Percentiles rank a stretch among this genome's conserved stretches.
Evolutionary conservation across 495 filamentous ascomycete species (phyloP).

Genomic region (Aspergillus panamensis): DNA sequence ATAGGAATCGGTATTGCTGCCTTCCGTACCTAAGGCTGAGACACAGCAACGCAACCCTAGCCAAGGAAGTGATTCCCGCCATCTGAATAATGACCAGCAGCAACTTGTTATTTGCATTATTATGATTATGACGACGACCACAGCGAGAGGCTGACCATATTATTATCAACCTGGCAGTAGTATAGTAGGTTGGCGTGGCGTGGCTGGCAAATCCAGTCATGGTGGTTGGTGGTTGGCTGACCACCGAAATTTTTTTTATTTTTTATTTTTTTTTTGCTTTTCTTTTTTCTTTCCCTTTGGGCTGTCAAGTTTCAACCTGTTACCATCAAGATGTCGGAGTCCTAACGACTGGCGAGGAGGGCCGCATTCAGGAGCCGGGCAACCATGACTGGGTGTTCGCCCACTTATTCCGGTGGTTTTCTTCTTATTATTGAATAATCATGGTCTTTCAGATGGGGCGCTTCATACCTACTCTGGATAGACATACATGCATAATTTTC

Average conservation of each 20-base stretch:
- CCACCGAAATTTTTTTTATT: slow-evolving; percentile 9
- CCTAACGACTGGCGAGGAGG: neutral
- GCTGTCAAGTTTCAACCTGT: slow-evolving; percentile 11
- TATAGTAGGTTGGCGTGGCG: slow-evolving; percentile 14
- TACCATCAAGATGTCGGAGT: slow-evolving; percentile 1
- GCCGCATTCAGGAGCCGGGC: slow-evolving; percentile 9
- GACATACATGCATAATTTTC: slow-evolving; percentile 4
- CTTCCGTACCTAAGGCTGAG: neutral
- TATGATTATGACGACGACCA: neutral
- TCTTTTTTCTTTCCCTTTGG: slow-evolving; percentile 6
- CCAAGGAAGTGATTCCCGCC: too few species aligned
- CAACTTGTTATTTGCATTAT: neutral
- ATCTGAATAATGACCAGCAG: too few species aligned
- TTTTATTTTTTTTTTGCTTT: neutral
- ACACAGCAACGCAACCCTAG: too few species aligned
- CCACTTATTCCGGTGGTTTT: too few species aligned
- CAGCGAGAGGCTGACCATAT: neutral
- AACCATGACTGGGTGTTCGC: neutral
- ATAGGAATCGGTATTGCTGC: neutral
- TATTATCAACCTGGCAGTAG: neutral
- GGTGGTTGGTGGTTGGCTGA: slow-evolving; percentile 22
- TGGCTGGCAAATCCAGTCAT: slow-evolving; percentile 21
- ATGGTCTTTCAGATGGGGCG: slow-evolving; percentile 10
- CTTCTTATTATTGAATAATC: slow-evolving; percentile 12
- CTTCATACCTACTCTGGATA: slow-evolving; percentile 10